Evolutionary conservation across 192 early-diverging fungal species (phyloP), one percentile per base, ranked within the genome.

Genomic region (Funneliformis mosseae): DNA sequence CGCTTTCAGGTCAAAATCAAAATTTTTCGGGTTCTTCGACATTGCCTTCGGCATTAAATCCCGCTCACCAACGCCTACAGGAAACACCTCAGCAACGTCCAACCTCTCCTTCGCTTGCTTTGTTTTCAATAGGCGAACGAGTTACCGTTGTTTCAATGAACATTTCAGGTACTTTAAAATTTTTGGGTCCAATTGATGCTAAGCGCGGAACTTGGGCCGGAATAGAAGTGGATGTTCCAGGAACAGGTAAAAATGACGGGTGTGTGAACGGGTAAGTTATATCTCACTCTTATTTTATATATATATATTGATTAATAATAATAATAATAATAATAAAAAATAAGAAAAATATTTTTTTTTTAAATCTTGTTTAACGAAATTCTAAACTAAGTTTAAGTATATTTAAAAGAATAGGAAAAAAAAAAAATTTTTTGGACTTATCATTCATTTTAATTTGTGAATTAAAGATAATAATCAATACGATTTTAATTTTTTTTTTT

Each of bases 141-240:
- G 92, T 95, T 14, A 81, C 86, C 71, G 89, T 94, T 5, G 89
- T 91, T 7, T 87, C 87, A 33, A 89, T 90, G 82, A 83, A 80
- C 0, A 70, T 92, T 23, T 81, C 86, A 16, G 94, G 94, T 64
- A 92, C 90, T 23, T 83, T 96, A 18, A 88, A 87, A 33, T 96
- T 88, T 77, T 73, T 96, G n/a, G 94, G 94, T 16, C 88, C 91
- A 1, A 89, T 92, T 45, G 86, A 92, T 41, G 92, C 92, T 74
- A 95, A 94, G 84, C 87, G 90, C 39, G 94, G 94, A 3, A 88
- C 85, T 5, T 96, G 93, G 93, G 94, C 93, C 28, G 94, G 94
- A 46, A 87, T 96, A 74, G 92, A 93, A 80, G 83, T 96, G 7
- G 93, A 96, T 66, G 88, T 89, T 46, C 80, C 81, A 8, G 93